These are phyloP conservation scores for Boletellus ananas DNA, from an alignment of 768 basidiomycete genomes.

Conservation along the genomic window DNA sequence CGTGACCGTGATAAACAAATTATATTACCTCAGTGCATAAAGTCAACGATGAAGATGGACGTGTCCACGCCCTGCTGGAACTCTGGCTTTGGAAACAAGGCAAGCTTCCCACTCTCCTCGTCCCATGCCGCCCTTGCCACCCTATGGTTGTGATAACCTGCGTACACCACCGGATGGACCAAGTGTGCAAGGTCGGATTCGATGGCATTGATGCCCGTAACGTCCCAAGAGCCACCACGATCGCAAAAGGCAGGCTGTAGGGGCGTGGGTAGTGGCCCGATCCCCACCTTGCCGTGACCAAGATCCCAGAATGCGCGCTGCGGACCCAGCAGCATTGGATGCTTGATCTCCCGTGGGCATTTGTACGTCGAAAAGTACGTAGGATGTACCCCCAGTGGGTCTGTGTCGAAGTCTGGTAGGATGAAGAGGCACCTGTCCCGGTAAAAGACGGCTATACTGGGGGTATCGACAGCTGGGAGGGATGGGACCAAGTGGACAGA, in stretches of 20 bases:
- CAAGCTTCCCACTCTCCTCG: constrained; percentile 13
- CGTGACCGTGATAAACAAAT: not conserved
- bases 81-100: constrained; percentile 3
- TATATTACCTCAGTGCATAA: not conserved
- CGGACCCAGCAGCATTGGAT: constrained; percentile 6
- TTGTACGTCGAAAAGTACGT: constrained; percentile 13
- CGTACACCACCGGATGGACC: not conserved
- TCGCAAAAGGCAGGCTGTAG: constrained; percentile 3
- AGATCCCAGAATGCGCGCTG: constrained; percentile 16
- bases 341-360: constrained; percentile 1
- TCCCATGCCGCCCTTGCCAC: constrained; percentile 11
- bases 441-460: constrained; percentile 9
- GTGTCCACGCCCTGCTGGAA: not conserved
- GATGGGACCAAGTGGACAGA: constrained; percentile 11
- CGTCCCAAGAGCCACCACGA: not conserved
- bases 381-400: constrained; percentile 8
- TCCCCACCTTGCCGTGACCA: constrained; percentile 5
- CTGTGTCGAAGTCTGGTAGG: constrained; percentile 6
- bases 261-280: constrained; percentile 3
- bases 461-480: constrained; percentile 6
- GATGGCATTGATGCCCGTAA: constrained; percentile 1
- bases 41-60: constrained; percentile 1
- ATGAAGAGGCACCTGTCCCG: constrained; percentile 9
- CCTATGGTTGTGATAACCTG: not conserved
- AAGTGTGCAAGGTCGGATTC: constrained; percentile 2